A percentile compares a stretch with the other conserved stretches of the same genome.
phyloP scores from a whole-genome alignment of 2,329 filamentous ascomycete species.

The Mycogone perniciosa region DNA sequence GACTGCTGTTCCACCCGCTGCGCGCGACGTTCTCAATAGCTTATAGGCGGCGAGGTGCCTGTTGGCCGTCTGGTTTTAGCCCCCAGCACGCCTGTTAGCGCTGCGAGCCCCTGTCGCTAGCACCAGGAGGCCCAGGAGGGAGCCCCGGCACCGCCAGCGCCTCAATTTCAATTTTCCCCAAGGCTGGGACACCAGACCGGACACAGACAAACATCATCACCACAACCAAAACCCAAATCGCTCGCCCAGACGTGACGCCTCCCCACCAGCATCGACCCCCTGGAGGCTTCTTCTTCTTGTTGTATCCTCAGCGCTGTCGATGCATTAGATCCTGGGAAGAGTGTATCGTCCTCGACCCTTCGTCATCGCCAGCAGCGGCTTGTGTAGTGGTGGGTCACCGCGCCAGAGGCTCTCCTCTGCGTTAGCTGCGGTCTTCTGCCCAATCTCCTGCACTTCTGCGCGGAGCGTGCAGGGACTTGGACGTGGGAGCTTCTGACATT shows the following conservation, averaged over 20 bases:
- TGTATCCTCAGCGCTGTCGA: too few relatives aligned
- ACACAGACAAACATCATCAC: not conserved
- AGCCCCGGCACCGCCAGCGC: conserved; percentile 9
- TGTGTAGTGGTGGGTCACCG: conserved; percentile 9
- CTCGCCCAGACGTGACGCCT: not conserved
- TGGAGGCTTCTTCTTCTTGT: too few relatives aligned
- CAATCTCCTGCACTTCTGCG: conserved; percentile 11
- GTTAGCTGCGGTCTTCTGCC: conserved; percentile 10
- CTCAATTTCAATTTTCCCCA: conserved; percentile 11
- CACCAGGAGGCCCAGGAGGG: not conserved
- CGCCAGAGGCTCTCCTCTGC: conserved; percentile 9
- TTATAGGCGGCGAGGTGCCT: not conserved
- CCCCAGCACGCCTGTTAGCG: not conserved
- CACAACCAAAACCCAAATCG: not conserved
- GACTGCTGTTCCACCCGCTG: too few relatives aligned
- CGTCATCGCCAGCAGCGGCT: conserved; percentile 10
- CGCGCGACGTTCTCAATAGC: not conserved
- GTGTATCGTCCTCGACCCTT: not conserved
- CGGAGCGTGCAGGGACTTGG: conserved; percentile 2
- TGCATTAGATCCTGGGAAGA: too few relatives aligned
- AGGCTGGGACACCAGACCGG: not conserved
- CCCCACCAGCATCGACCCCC: not conserved
- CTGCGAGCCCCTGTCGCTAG: not conserved
- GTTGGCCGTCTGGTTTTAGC: not conserved
- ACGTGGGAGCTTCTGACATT: not conserved